Percentiles rank a stretch among this genome's conserved stretches.
Conservation (phyloP, 495 filamentous ascomycete species). For the Aspergillus conjunctus region DNA sequence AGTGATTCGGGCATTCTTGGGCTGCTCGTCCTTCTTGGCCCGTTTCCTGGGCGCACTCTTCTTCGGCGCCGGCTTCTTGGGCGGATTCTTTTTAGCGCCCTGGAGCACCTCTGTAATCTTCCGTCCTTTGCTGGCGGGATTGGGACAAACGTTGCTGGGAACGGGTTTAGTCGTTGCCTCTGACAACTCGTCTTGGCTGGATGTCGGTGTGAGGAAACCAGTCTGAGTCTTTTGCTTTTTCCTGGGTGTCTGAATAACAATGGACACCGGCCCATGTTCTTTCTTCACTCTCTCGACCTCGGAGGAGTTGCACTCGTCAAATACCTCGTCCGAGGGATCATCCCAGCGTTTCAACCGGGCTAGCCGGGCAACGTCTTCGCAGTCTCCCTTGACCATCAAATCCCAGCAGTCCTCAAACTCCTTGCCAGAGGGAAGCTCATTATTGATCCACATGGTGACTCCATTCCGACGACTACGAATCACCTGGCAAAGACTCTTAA, state of each 20-base stretch:
- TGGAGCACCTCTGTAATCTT: conserved; percentile 37
- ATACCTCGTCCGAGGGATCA: conserved; percentile 54
- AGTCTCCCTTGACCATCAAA: conserved; percentile 81
- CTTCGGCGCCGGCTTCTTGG: conserved; percentile 29
- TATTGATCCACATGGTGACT: conserved; percentile 93
- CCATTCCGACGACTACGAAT: conserved; percentile 80
- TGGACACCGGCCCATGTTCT: conserved; percentile 34
- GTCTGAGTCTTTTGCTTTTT: conserved; percentile 37
- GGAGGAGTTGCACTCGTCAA: conserved; percentile 45
- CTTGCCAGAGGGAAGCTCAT: conserved; percentile 75
- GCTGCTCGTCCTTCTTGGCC: conserved; percentile 27
- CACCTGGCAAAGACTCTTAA: conserved; percentile 83
- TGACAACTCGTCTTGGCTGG: conserved; percentile 46
- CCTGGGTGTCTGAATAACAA: conserved; percentile 47
- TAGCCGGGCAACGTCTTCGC: conserved; percentile 80
- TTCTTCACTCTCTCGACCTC: conserved; percentile 43
- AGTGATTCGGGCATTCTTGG: conserved; percentile 41
- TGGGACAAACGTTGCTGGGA: conserved; percentile 23
- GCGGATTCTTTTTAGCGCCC: conserved; percentile 27
- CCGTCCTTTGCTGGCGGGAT: conserved; percentile 36
- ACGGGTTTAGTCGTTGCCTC: conserved; percentile 27
- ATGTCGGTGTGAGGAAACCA: conserved; percentile 66
- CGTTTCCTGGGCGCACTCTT: conserved; percentile 26
- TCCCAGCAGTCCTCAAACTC: conserved; percentile 94
- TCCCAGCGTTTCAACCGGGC: conserved; percentile 77